Base-by-base conservation (phyloP, 805 yeast species). In the Tetrapisispora namnaoensis region DNA sequence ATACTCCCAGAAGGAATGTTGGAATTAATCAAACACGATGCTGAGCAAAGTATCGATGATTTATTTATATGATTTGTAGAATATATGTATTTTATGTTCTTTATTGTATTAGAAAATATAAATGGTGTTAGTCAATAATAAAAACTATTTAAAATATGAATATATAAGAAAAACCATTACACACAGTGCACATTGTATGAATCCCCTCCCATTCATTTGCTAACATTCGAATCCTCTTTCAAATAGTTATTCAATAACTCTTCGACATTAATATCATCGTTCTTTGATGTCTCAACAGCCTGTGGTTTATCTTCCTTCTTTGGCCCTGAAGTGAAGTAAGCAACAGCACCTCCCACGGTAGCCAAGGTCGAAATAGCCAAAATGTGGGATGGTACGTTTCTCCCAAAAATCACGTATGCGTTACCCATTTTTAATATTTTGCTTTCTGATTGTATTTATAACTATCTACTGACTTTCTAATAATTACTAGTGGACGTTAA, bases 1-100 rank as follows among this genome's bases (percentile, higher is more conserved):
- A 85, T 93, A 11, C 72, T 91, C 60, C 99, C 99, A 0, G 76
- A 77, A 49, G 98, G 98, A 0, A 91, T 91, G 98, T 70, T 87
- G 49, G 82, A 82, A 32, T 74, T 91, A 63, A 91, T 91, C 59
- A 82, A 83, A 61, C 78, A 78, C 54, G 99, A 91, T 60, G 81
- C 95, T 2, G 90, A 86, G 54, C 89, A 88, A 67, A 78, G 83
- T 34, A 73, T 86, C 32, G 93, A 86, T 55, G 93, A 84, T 58
- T 73, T 84, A 38, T 53, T 65, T 46, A 54, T 42, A 37, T 49
- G 20, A 36, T 36, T 6, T 4, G 28, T 24, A 18, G 6, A 10
- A 13, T 16, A 21, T 36, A 13, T 36, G n/a, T 36, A 17, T 17
- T 9, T n/a, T n/a, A 20, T 36, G 7, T 22, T 9, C 30, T 22